Conservation (phyloP, 140 eudicot species). For the Senecio squalidus region DNA sequence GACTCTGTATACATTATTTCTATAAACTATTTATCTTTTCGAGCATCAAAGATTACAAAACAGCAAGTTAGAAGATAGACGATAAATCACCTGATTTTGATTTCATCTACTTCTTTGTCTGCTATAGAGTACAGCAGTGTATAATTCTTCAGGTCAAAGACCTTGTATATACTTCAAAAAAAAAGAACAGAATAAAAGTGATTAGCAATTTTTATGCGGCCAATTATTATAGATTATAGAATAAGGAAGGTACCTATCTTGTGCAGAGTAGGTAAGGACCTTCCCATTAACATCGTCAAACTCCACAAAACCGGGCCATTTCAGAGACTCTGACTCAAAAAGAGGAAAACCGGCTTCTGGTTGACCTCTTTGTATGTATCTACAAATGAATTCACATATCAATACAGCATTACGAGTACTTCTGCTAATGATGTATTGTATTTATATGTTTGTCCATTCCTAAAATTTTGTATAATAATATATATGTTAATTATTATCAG, state of each 20-base stretch:
- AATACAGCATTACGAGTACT: background rate
- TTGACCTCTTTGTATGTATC: conserved; percentile 61
- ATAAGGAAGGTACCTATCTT: conserved; percentile 46
- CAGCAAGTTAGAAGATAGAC: background rate
- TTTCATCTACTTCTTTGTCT: conserved; percentile 52
- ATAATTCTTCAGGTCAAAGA: conserved; percentile 78
- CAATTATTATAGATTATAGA: background rate
- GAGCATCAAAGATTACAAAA: background rate
- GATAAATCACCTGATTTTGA: conserved; percentile 53
- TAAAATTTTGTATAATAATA: too few species aligned
- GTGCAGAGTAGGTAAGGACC: conserved; percentile 82
- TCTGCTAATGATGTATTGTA: background rate
- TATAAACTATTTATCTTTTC: too few species aligned
- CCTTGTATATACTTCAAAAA: conserved; percentile 59
- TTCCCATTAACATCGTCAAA: conserved; percentile 90
- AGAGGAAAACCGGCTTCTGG: conserved; percentile 80
- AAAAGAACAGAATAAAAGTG: background rate
- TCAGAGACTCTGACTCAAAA: conserved; percentile 72
- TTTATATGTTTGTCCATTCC: too few species aligned
- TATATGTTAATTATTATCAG: too few species aligned
- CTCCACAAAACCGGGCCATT: conserved; percentile 92
- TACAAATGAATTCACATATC: background rate
- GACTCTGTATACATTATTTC: too few species aligned
- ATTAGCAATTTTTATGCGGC: background rate
- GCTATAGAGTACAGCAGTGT: conserved; percentile 64